Evolutionary conservation across 805 yeast species (phyloP), one percentile per base, ranked within the genome.

Genomic region (Nematodospora valgi): DNA sequence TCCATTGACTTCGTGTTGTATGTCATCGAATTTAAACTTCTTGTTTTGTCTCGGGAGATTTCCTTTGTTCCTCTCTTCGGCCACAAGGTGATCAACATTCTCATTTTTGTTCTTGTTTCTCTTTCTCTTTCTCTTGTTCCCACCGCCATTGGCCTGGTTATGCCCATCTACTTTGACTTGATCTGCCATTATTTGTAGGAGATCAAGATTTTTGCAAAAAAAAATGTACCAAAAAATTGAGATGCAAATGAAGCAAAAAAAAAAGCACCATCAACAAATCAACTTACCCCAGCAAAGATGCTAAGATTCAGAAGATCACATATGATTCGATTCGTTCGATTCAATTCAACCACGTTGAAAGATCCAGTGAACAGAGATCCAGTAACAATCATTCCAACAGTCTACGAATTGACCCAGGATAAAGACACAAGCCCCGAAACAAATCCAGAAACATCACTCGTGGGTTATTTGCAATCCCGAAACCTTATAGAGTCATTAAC

Each of bases 321-420:
- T 7, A 15, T 11, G n/a, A n/a, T 20, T 12, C 15, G 21, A 20
- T n/a, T 27, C 4, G 19, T 19, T 6, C 19, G 40, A 19, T 33
- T 30, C 25, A 34, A 34, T 20, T 26, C 41, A 11, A 31, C 38
- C 3, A 17, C 36, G 12, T 12, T 12, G 4, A n/a, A n/a, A n/a
- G n/a, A n/a, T n/a, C n/a, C n/a, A n/a, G 10, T 20, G 39, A 39
- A 21, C 43, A 36, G 46, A 11, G 37, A 37, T 13, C 61, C 69
- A 6, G 51, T 64, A n/a, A 54, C 62, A 12, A 59, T 67, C 29
- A 59, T 67, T 10, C 73, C 73, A 3, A 46, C 65, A 5, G 54
- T 66, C 9, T 36, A 44, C 15, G 48, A 51, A 20, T 47, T 67
- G 21, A 48, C 60, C 5, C 34, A 30, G 12, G 35, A 31, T 24